These are phyloP conservation scores for Lagenidium giganteum DNA, from an alignment of 352 stramenopile species.

Conservation along the genomic window DNA sequence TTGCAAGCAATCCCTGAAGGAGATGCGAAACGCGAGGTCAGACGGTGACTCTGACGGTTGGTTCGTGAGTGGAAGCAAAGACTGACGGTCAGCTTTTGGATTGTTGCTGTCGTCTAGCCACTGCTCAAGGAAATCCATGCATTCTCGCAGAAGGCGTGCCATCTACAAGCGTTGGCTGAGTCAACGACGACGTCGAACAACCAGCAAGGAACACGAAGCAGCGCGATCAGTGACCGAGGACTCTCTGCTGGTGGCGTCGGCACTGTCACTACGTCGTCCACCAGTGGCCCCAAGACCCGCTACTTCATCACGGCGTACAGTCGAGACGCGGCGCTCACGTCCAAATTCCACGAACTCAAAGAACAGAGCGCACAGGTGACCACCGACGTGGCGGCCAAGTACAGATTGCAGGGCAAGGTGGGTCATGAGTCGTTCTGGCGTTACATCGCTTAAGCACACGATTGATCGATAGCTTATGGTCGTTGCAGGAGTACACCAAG, in stretches of 20 bases:
- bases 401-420: conserved; percentile 44
- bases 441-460: no score
- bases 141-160: conserved; percentile 49
- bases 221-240: no score
- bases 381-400: conserved; percentile 28
- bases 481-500: conserved; percentile 31
- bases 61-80: no score
- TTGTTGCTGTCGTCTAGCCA: no score
- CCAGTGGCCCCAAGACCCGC: conserved; percentile 17
- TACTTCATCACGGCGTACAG: conserved; percentile 34
- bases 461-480: no score
- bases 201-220: no score
- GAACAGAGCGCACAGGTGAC: conserved; percentile 21
- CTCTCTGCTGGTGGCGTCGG: no score
- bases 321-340: conserved; percentile 12
- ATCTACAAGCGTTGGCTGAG: conserved; percentile 37
- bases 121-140: conserved; percentile 31
- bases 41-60: no score
- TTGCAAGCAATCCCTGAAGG: conserved; percentile 2
- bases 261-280: conserved; percentile 4
- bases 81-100: no score
- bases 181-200: no score
- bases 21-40: conserved; percentile 3
- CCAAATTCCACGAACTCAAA: conserved; percentile 28
- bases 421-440: not conserved